Evolutionary conservation across 73 alveolate species (phyloP), one percentile per base, ranked within the genome.

Genomic region (Breviolum minutum): DNA sequence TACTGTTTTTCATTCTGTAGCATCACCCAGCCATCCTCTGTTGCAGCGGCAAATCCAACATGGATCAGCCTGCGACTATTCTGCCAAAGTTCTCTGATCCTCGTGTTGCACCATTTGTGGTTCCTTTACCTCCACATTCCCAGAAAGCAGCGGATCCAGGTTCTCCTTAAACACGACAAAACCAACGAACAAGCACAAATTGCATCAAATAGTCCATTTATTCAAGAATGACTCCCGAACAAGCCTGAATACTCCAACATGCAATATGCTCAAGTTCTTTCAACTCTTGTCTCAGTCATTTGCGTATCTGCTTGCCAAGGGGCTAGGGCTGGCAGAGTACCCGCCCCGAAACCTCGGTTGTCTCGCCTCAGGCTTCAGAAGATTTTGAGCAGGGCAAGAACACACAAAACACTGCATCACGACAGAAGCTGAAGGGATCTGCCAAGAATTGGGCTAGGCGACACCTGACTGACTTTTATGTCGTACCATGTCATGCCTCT

Each of bases 321-420:
- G 8, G 74, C 97, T 64, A 91, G 48, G 16, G 97, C 97, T 17
- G 97, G 97, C n/a, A 91, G 97, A 20, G 32, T 48, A 20, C 29
- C 87, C 29, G 66, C 97, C 29, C 74, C 74, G 97, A 91, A 91
- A 54, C 74, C 74, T 87, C 87, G 81, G 97, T 60, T 66, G 88
- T 91, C 97, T 48, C 88, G 79, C 97, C 97, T 91, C 26, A 77
- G 85, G 60, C 48, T 40, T 5, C 7, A 22, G 68, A 63, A 22
- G 68, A 63, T n/a, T 19, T 19, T 27, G 11, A 13, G 16, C 24
- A 63, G 62, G 62, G 48, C 62, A 40, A 24, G 77, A 16, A 63
- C 54, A 17, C 22, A 27, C 89, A 84, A 62, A 24, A 54, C 69
- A 17, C 69, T 19, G 69, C 29, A 29, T 27, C 54, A 40, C 54